Conservation (phyloP, 164 flowering plant genomes). For the Taxillus chinensis region DNA sequence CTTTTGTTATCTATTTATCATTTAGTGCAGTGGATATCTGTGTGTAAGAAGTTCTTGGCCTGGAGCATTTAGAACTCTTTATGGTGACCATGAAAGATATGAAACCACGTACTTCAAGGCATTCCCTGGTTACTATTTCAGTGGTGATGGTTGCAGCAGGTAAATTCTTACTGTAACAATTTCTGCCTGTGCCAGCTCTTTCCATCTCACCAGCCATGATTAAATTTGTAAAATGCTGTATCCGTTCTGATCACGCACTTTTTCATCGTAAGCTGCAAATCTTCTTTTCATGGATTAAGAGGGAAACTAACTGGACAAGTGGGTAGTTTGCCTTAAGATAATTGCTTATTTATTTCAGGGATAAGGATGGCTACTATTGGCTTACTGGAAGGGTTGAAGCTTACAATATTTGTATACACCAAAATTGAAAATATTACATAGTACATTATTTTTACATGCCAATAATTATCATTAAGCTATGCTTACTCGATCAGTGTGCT, state of each 20-base stretch:
- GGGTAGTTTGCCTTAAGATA: background rate
- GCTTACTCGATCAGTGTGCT: too few species aligned
- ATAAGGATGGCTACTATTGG: slow-evolving; percentile 96
- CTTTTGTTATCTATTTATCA: background rate
- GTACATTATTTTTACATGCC: too few species aligned
- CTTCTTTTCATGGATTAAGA: background rate
- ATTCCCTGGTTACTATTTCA: slow-evolving; percentile 82
- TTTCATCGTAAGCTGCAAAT: background rate
- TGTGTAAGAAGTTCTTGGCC: slow-evolving; percentile 95
- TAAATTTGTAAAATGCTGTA: background rate
- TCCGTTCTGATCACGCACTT: background rate
- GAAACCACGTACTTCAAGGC: slow-evolving; percentile 95
- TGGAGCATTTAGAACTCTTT: slow-evolving; percentile 91
- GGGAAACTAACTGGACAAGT: background rate
- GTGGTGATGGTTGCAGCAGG: slow-evolving; percentile 99
- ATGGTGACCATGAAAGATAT: slow-evolving; percentile 97
- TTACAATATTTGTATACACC: too few species aligned
- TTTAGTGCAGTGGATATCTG: slow-evolving; percentile 72
- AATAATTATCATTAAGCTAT: too few species aligned
- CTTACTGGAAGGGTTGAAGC: slow-evolving; percentile 99
- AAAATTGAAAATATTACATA: too few species aligned
- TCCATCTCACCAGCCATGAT: background rate
- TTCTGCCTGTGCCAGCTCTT: background rate
- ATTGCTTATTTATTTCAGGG: slow-evolving; percentile 35
- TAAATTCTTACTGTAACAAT: slow-evolving; percentile 9